These are phyloP conservation scores for Coemansia sp. DNA, from an alignment of 192 early-diverging fungal species.

Conservation along the genomic window DNA sequence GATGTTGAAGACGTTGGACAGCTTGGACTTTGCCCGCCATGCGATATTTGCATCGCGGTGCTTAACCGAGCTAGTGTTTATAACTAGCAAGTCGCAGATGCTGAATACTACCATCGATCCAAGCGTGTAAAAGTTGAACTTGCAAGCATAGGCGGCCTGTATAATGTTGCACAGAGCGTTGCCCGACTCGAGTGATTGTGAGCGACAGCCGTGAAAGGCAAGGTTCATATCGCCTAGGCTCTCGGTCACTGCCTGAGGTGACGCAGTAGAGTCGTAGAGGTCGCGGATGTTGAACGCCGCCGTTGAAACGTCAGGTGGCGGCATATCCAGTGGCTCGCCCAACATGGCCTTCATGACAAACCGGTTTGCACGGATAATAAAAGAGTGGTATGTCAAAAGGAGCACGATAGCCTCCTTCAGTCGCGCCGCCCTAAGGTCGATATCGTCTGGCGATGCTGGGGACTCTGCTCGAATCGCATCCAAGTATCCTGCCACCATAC, in stretches of 20 bases:
- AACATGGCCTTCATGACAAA: slow-evolving; percentile 53
- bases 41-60: slow-evolving; percentile 30
- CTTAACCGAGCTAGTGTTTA: slow-evolving; percentile 43
- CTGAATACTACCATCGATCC: slow-evolving; percentile 50
- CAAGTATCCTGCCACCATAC: slow-evolving; percentile 38
- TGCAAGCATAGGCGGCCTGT: slow-evolving; percentile 45
- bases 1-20: slow-evolving; percentile 42
- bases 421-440: slow-evolving; percentile 38
- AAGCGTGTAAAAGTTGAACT: slow-evolving; percentile 48
- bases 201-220: slow-evolving; percentile 46
- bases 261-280: slow-evolving; percentile 42
- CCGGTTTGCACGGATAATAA: slow-evolving; percentile 47
- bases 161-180: slow-evolving; percentile 48
- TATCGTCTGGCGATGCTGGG: slow-evolving; percentile 28
- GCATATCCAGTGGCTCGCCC: slow-evolving; percentile 43
- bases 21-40: slow-evolving; percentile 45
- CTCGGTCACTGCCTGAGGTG: slow-evolving; percentile 32
- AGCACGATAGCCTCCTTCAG: slow-evolving; percentile 45
- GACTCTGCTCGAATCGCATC: slow-evolving; percentile 31
- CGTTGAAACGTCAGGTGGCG: slow-evolving; percentile 45
- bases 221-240: slow-evolving; percentile 22
- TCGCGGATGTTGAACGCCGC: slow-evolving; percentile 45
- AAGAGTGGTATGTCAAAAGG: slow-evolving; percentile 47
- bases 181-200: slow-evolving; percentile 50
- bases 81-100: slow-evolving; percentile 49